phyloP scores from a whole-genome alignment of 257 asterid genomes.

The Solanum tarapatanum region DNA sequence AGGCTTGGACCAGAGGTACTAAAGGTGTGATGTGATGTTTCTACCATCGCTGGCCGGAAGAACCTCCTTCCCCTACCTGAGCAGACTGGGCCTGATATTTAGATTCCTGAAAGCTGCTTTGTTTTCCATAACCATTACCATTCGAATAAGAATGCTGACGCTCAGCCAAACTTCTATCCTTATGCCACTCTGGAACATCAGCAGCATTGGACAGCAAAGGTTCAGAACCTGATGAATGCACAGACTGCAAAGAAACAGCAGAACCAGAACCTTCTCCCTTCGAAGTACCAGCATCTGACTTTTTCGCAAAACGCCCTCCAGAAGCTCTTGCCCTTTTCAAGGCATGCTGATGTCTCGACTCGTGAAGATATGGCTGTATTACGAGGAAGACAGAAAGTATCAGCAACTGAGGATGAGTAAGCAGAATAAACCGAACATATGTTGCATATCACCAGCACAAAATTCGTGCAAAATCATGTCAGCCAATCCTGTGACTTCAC shows the following conservation, averaged over 20 bases:
- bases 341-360: slow-evolving; percentile 90
- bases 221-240: slow-evolving; percentile 23
- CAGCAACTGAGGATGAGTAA: neutral
- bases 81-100: slow-evolving; percentile 11
- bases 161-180: slow-evolving; percentile 11
- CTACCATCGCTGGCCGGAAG: slow-evolving; percentile 16
- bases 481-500: neutral
- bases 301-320: slow-evolving; percentile 84
- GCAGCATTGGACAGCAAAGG: slow-evolving; percentile 12
- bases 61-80: slow-evolving; percentile 14
- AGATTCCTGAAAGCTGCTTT: slow-evolving; percentile 23
- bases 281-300: slow-evolving; percentile 26
- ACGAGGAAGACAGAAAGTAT: neutral
- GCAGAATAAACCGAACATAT: neutral
- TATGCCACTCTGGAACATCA: neutral
- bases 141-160: slow-evolving; percentile 1
- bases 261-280: slow-evolving; percentile 26
- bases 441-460: neutral
- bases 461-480: neutral
- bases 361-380: slow-evolving; percentile 82
- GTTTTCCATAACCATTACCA: slow-evolving; percentile 16
- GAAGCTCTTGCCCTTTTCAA: slow-evolving; percentile 68
- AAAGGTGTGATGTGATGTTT: slow-evolving; percentile 3
- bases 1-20: slow-evolving; percentile 11
- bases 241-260: slow-evolving; percentile 16